Evolutionary conservation across 139 green algal genomes (phyloP), one percentile per base, ranked within the genome.

Genomic region (Penium margaritaceum): DNA sequence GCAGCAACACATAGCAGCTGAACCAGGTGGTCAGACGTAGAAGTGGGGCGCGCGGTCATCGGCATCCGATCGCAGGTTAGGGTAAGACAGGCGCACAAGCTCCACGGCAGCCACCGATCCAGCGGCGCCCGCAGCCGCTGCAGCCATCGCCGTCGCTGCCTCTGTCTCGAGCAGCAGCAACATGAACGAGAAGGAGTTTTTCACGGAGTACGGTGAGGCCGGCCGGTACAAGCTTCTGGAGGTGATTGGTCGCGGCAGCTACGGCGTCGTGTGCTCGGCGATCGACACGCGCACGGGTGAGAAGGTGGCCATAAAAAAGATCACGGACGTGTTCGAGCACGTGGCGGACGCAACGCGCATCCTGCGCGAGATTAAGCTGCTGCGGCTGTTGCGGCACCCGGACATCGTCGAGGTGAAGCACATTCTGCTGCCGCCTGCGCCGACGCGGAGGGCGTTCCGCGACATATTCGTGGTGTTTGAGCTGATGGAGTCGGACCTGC

Each of bases 401-500:
- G 92, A 84, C 46, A 82, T 83, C 21, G 77, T 83, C 0, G 72
- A 81, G 69, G 30, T 99, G 63, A 97, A 97, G 85, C 93, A 99
- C 88, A 97, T 99, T 74, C 92, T 99, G 88, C 82, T 99, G 74
- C 94, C 94, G 0, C n/a, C n/a, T n/a, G n/a, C n/a, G n/a, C 84
- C 87, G 33, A 88, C 86, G 34, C 69, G 88, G 0, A 78, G 87
- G 21, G 89, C 93, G 39, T 99, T 96, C 84, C 96, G 96, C 72
- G 95, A 99, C 77, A 92, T 99, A 5, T 98, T 96, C 64, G 92
- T 99, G 0, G 89, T 99, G 3, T 99, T 99, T 85, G 94, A 99
- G 80, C 88, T 99, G 17, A 95, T 99, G 90, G 94, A 99, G 82
- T 98, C 94, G 2, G 94, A 99, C 84, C 81, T 99, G 39, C 94